A percentile compares a stretch with the other conserved stretches of the same genome.
Conservation (phyloP, 768 basidiomycete genomes). For the Kwoniella shandongensis region DNA sequence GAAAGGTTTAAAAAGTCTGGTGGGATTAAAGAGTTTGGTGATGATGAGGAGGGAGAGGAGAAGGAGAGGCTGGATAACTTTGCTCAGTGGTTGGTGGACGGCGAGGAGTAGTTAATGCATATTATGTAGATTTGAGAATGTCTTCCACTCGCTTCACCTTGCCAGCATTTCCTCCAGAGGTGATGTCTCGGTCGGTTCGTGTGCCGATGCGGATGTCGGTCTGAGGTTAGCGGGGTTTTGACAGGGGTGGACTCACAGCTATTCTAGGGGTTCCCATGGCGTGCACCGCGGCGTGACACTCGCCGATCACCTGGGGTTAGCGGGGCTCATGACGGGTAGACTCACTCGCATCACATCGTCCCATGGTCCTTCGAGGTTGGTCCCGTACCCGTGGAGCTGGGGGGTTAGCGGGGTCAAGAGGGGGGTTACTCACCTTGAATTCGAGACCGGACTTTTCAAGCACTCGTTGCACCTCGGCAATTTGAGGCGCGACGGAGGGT, state of each 20-base stretch:
- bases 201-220: constrained; percentile 97
- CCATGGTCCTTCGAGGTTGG: constrained; percentile 91
- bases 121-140: constrained; percentile 59
- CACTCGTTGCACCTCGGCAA: constrained; percentile 65
- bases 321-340: not conserved
- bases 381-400: constrained; percentile 68
- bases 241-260: constrained; percentile 34
- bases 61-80: constrained; percentile 84
- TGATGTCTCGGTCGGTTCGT: constrained; percentile 67
- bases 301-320: constrained; percentile 83
- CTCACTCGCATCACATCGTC: constrained; percentile 64
- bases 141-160: constrained; percentile 81
- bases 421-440: constrained; percentile 64
- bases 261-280: constrained; percentile 46
- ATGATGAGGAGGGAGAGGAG: constrained; percentile 61
- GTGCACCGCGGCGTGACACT: constrained; percentile 65
- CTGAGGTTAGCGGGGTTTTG: constrained; percentile 59
- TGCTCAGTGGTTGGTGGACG: constrained; percentile 75
- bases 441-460: constrained; percentile 78
- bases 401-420: not conserved
- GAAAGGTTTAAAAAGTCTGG: constrained; percentile 79
- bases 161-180: constrained; percentile 66
- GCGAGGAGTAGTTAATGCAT: constrained; percentile 26
- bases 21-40: constrained; percentile 60
- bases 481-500: constrained; percentile 50